Evolutionary conservation across 306 rosid species (phyloP), one percentile per base, ranked within the genome.

Genomic region (Pterocarpus santalinus): DNA sequence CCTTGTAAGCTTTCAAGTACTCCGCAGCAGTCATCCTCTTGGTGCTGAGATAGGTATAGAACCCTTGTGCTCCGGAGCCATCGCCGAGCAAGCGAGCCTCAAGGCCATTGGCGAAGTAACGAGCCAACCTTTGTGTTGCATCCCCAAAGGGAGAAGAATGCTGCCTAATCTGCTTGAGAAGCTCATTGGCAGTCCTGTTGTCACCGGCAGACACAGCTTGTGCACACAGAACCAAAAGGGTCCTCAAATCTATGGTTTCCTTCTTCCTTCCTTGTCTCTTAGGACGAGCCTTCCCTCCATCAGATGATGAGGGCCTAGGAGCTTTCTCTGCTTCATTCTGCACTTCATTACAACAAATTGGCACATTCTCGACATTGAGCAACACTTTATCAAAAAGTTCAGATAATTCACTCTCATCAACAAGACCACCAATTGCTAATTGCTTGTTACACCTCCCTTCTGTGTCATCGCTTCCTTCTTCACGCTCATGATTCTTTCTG

Each of bases 91-190:
- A 76, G 67, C 97, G 92, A 1, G 92, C 90, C 47, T 90, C 92
- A 46, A 94, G 91, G 56, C 86, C 87, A 68, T 89, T 81, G 12
- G 91, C 90, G 16, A 94, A 87, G 90, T 65, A 92, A 87, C 90
- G 85, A 58, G 94, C 94, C 85, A 88, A 55, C 75, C 94, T 92
- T 81, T 89, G 90, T 16, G 87, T 39, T 3, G 90, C 92, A 65
- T 92, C 94, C 0, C 98, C 98, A 36, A 49, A 9, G 32, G 91
- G 81, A 13, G 97, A 86, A 51, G 91, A 86, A 77, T 92, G 89
- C 67, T 85, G 88, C 90, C 89, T 88, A 64, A 94, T 90, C 89
- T 88, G 90, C 82, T 76, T 82, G 3, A 94, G 72, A 35, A 90
- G 53, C 66, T 89, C 97, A 84, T 11, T 77, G 62, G 90, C 91